These are phyloP conservation scores for Scutellaria galericulata DNA, from an alignment of 257 asterid species.

Conservation along the genomic window DNA sequence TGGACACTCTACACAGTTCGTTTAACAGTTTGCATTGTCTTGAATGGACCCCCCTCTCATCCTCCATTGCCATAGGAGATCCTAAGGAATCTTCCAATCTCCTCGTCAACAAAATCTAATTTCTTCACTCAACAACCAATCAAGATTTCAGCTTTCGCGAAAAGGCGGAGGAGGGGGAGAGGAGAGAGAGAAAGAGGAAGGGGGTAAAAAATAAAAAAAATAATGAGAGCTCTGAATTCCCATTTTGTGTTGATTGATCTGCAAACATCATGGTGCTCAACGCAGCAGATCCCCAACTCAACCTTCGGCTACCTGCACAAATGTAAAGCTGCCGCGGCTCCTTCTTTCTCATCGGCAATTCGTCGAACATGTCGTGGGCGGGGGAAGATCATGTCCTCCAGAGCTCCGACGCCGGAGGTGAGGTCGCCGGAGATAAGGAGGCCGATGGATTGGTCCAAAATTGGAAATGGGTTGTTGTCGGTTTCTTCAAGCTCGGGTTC, in stretches of 20 bases:
- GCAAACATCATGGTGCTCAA: slow-evolving; percentile 66
- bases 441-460: slow-evolving; percentile 56
- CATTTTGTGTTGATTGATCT: slow-evolving; percentile 70
- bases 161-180: background rate
- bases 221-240: slow-evolving; percentile 79
- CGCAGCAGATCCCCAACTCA: slow-evolving; percentile 67
- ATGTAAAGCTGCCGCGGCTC: slow-evolving; percentile 25
- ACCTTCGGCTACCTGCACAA: slow-evolving; percentile 54
- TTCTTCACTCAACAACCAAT: slow-evolving; percentile 36
- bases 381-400: slow-evolving; percentile 56
- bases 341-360: slow-evolving; percentile 62
- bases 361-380: slow-evolving; percentile 68
- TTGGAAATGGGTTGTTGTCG: slow-evolving; percentile 58
- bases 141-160: slow-evolving; percentile 28
- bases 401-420: slow-evolving; percentile 46
- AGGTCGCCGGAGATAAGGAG: slow-evolving; percentile 75
- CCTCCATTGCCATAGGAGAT: slow-evolving; percentile 58
- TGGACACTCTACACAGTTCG: slow-evolving; percentile 51
- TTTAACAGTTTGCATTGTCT: slow-evolving; percentile 34
- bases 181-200: background rate
- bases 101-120: slow-evolving; percentile 46
- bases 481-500: slow-evolving; percentile 49
- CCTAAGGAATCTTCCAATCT: slow-evolving; percentile 66
- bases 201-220: slow-evolving; percentile 29
- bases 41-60: slow-evolving; percentile 34